Base-by-base conservation (phyloP, 1,284 basidiomycete species). In the Chondrostereum purpureum region DNA sequence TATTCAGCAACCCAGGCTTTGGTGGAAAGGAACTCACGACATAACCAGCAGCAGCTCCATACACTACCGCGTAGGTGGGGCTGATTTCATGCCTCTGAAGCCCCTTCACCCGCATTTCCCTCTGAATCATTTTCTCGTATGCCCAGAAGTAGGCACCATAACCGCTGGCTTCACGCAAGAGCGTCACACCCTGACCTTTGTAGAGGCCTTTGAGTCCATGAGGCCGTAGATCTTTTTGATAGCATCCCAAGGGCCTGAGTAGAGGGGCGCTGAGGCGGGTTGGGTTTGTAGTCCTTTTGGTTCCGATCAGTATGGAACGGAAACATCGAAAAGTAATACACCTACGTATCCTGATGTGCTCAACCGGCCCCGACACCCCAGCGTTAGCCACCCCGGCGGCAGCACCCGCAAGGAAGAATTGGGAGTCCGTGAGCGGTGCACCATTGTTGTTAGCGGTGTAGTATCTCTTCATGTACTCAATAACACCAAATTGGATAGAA, bases 401-500 rank as follows among this genome's bases (percentile, higher is more conserved):
- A 2, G 91, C 80, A 52, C 94, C 94, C 3, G 92, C 77, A 0
- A 73, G 57, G 54, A 92, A 80, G 14, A 95, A 72, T 64, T 97
- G 92, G 8, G 62, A 63, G 31, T 71, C 69, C 36, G 68, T 72
- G 12, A 93, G 72, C 47, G 69, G 71, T 1, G 85, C 83, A 20
- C 70, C 73, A 22, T 71, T 63, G 56, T 89, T 91, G 50, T 70
- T 73, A 43, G 63, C 58, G 2, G 77, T 75, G 56, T 97, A 95
- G 51, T 74, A 69, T n/a, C 94, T 82, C 64, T 99, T 99, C 36
- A 84, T 75, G 53, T 81, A 87, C 66, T 96, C 93, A 46, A 98
- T 75, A 18, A 84, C 92, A 44, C 84, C 94, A n/a, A 99, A 99
- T 62, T 99, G 95, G 59, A 99, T 94, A 8, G 92, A 94, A 2